Conservation (phyloP, 1,284 basidiomycete species). For the Xerocomus minutiporus region DNA sequence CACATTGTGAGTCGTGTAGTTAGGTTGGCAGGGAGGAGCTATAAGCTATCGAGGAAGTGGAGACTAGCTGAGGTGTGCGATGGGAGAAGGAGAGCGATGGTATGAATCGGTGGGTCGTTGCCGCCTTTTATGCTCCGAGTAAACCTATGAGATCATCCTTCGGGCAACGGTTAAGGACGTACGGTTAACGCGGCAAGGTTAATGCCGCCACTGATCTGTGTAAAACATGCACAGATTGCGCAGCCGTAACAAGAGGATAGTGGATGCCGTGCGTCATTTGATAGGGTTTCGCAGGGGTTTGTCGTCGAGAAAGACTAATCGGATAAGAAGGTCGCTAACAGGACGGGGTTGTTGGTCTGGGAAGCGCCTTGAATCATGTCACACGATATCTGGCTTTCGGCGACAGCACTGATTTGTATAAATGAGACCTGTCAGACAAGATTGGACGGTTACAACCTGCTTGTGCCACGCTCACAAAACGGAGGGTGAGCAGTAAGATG, state of each 20-base stretch:
- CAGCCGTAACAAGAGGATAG: conserved; percentile 25
- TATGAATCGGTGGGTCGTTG: conserved; percentile 7
- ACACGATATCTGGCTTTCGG: conserved; percentile 24
- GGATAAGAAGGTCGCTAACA: conserved; percentile 21
- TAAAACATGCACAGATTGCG: conserved; percentile 29
- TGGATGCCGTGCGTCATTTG: conserved; percentile 35
- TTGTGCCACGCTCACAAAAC: conserved; percentile 27
- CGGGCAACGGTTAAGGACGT: conserved; percentile 15
- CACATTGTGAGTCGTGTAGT: conserved; percentile 29
- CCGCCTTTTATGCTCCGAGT: conserved; percentile 27
- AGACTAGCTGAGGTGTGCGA: not conserved
- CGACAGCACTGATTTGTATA: conserved; percentile 30
- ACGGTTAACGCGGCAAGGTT: conserved; percentile 22
- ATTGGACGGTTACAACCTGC: conserved; percentile 24
- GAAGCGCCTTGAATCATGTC: conserved; percentile 20
- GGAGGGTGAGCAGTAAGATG: conserved; percentile 18
- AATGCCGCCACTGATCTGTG: conserved; percentile 21
- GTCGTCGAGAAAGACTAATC: conserved; percentile 38
- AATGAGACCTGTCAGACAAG: conserved; percentile 30
- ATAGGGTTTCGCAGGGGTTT: conserved; percentile 34
- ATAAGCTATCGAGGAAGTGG: conserved; percentile 1
- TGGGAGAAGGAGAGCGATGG: conserved; percentile 9
- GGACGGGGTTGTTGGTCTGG: conserved; percentile 18
- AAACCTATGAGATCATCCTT: conserved; percentile 28
- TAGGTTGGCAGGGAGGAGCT: not conserved